phyloP scores from a whole-genome alignment of 169 alveolate genomes.

The Amoebophrya sp. region DNA sequence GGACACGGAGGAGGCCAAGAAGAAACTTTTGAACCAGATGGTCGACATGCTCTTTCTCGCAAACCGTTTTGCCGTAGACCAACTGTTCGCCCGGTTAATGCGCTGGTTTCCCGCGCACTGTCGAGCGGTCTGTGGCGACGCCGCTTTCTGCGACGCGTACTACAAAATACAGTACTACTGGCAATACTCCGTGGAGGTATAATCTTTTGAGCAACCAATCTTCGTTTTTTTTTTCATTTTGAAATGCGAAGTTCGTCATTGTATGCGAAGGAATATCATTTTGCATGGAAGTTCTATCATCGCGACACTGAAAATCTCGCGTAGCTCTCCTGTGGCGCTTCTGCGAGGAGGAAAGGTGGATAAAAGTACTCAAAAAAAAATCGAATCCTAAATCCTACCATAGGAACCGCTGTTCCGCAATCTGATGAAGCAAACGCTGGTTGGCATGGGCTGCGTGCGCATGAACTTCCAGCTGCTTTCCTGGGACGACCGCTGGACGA shows the following conservation, averaged over 20 bases:
- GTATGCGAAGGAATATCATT: too few relatives aligned
- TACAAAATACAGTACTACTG: conserved; percentile 5
- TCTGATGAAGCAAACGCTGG: not conserved
- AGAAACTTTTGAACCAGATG: not conserved
- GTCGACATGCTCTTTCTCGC: conserved; percentile 21
- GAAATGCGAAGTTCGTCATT: too few relatives aligned
- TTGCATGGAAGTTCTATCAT: too few relatives aligned
- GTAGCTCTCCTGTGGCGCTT: not conserved
- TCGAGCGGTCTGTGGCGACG: not conserved
- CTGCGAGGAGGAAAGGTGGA: too few relatives aligned
- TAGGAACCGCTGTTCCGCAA: conserved; percentile 15
- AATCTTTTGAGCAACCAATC: too few relatives aligned
- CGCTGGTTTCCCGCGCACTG: conserved; percentile 18
- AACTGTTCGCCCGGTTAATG: not conserved
- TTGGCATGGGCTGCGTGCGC: not conserved
- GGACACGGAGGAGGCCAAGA: conserved; percentile 3
- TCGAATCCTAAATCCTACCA: not conserved
- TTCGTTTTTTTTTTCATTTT: too few relatives aligned
- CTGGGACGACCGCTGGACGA: not conserved
- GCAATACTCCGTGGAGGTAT: not conserved
- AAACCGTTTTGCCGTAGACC: not conserved
- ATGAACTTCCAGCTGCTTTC: not conserved
- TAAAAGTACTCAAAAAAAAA: not conserved
- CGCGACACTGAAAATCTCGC: not conserved
- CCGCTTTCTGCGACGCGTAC: not conserved